Conservation (phyloP, 306 rosid species). For the Cucurbita ficifolia region DNA sequence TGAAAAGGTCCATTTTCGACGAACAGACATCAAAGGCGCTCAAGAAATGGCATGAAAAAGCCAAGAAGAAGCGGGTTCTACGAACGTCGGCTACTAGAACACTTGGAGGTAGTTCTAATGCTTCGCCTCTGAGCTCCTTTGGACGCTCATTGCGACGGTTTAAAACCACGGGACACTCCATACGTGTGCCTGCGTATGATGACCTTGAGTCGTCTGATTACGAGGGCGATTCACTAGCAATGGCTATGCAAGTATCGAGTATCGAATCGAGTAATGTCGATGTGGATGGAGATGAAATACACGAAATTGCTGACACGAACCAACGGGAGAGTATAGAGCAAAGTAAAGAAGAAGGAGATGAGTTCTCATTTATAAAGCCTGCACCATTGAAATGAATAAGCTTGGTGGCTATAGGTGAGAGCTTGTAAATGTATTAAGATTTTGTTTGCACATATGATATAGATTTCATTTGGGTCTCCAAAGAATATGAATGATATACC, state of each 20-base stretch:
- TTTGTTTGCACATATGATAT: background rate
- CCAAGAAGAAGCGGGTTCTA: constrained; percentile 38
- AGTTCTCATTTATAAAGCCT: constrained; percentile 32
- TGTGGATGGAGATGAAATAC: constrained; percentile 8
- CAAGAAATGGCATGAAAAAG: constrained; percentile 65
- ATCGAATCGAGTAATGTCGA: background rate
- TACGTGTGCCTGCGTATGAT: constrained; percentile 18
- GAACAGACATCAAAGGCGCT: constrained; percentile 77
- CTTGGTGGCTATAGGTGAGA: background rate
- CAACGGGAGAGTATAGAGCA: background rate
- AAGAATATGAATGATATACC: background rate
- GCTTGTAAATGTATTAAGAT: background rate
- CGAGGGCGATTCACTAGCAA: background rate
- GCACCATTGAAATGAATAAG: background rate
- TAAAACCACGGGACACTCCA: constrained; percentile 60
- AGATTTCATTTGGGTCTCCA: background rate
- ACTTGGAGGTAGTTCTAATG: constrained; percentile 25
- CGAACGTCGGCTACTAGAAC: constrained; percentile 18
- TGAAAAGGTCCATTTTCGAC: constrained; percentile 71
- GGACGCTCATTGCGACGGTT: constrained; percentile 51
- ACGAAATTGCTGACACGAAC: background rate
- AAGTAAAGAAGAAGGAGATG: constrained; percentile 13
- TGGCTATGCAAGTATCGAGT: background rate
- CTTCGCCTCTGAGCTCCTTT: constrained; percentile 21
- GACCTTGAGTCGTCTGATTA: constrained; percentile 31